Percentiles rank a stretch among this genome's conserved stretches.
These are phyloP conservation scores for Stereum hirsutum DNA, from an alignment of 1,284 basidiomycete genomes.

Conservation along the genomic window DNA sequence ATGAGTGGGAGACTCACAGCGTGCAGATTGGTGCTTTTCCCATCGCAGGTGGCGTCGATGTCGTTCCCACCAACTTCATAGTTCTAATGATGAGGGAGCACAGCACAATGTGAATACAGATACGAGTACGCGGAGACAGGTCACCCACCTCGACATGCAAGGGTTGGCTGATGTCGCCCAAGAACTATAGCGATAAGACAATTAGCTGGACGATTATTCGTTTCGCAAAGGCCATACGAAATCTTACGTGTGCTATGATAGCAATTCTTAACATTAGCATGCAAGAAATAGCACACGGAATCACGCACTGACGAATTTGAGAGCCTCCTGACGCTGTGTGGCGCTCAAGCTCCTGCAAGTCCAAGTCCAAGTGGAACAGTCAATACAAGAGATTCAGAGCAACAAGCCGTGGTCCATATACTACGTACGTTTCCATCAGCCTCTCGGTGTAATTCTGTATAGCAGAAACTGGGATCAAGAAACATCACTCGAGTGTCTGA, in stretches of 20 bases:
- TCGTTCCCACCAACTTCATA: conserved; percentile 20
- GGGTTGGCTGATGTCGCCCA: conserved; percentile 44
- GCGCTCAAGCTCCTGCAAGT: conserved; percentile 20
- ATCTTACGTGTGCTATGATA: conserved; percentile 27
- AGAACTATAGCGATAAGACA: conserved; percentile 24
- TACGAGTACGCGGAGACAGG: neutral
- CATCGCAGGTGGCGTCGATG: conserved; percentile 19
- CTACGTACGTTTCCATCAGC: conserved; percentile 26
- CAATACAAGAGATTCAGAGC: neutral
- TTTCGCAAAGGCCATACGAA: no score
- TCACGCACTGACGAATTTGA: conserved; percentile 33
- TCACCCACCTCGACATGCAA: conserved; percentile 25
- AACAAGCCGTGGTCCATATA: neutral
- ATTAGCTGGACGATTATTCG: no score
- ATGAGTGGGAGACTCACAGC: conserved; percentile 23
- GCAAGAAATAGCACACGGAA: neutral
- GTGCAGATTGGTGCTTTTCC: conserved; percentile 36
- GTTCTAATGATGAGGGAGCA: no score
- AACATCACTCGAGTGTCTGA: neutral
- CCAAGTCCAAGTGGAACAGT: neutral
- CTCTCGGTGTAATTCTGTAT: conserved; percentile 47
- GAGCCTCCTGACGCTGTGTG: conserved; percentile 35
- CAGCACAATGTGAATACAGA: no score
- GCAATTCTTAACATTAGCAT: neutral
- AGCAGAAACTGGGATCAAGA: conserved; percentile 28